Base-by-base conservation (phyloP, 2,329 filamentous ascomycete genomes). In the Fusarium nelsonii region DNA sequence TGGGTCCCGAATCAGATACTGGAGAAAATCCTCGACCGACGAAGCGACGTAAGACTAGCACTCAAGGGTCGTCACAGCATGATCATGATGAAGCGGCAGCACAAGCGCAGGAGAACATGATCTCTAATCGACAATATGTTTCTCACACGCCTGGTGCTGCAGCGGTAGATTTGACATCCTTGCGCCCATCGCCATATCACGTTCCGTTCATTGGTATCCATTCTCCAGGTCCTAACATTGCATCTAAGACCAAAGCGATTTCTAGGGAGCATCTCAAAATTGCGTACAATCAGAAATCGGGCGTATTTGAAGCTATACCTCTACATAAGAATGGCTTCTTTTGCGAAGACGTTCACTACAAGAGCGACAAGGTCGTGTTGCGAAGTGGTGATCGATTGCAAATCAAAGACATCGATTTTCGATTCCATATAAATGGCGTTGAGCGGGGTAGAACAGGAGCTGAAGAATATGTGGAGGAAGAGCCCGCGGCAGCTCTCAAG, bases 211-310 rank as follows among this genome's bases (percentile, higher is more conserved):
- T 94, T 49, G 88, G 88, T 34, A 92, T 94, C 44, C 92, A 94
- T 76, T 92, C 91, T 5, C 88, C 88, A 0, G 86, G 86, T 3
- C 86, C 86, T 7, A 83, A 87, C 49, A 87, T 88, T 63, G 86
- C 88, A 4, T 83, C 78, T 63, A 88, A 86, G 66, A 92, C 91
- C 51, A 92, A 91, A 74, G 87, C 86, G 51, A 94, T 94, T 56
- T 94, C 92, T 5, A 84, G 91, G 64, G 83, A 91, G 71, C 92
- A 95, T 76, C 82, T 92, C 49, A 90, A 89, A 73, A 92, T 95
- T 70, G 82, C 86, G 46, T 94, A 90, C 79, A 91, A 92, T 73
- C 83, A 86, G 65, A 81, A 87, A 14, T 83, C 83, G 40, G 83
- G 87, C 20, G 81, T 87, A 8, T 94, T 92, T 73, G 88, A 92